phyloP scores from a whole-genome alignment of 139 green algal species.

The Coelastrella sp. region DNA sequence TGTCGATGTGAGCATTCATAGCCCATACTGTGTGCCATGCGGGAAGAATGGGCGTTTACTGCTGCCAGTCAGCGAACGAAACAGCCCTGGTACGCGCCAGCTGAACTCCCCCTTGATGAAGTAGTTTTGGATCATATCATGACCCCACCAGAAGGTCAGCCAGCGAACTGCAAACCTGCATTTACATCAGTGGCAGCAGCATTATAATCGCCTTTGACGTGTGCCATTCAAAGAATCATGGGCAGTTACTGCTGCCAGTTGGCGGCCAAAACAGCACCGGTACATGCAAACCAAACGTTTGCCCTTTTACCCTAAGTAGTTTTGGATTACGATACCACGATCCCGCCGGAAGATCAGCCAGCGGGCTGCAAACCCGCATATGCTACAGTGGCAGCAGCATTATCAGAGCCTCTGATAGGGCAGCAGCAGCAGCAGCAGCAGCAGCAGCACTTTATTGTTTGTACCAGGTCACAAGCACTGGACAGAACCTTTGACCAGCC shows the following conservation, averaged over 20 bases:
- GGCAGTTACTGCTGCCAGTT: too few relatives aligned
- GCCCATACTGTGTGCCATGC: too few relatives aligned
- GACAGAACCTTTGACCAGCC: too few relatives aligned
- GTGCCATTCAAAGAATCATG: too few relatives aligned
- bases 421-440: too few relatives aligned
- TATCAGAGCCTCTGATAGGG: not conserved
- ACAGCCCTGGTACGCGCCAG: conserved; percentile 55
- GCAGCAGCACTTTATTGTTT: too few relatives aligned
- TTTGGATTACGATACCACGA: conserved; percentile 53
- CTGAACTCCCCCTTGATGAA: conserved; percentile 54
- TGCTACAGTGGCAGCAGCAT: not conserved
- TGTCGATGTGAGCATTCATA: too few relatives aligned
- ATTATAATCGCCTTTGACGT: not conserved
- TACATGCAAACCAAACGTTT: conserved; percentile 56
- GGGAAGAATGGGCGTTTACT: too few relatives aligned
- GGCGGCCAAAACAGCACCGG: conserved; percentile 1
- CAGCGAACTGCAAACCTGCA: conserved; percentile 46
- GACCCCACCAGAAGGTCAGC: conserved; percentile 62
- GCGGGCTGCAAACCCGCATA: conserved; percentile 35
- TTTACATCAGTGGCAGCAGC: not conserved
- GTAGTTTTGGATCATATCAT: conserved; percentile 58
- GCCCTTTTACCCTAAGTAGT: conserved; percentile 53
- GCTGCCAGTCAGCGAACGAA: too few relatives aligned
- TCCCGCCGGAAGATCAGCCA: conserved; percentile 60
- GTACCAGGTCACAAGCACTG: too few relatives aligned